Base-by-base conservation (phyloP, 1,139 yeast species). In the Candida dubliniensis region DNA sequence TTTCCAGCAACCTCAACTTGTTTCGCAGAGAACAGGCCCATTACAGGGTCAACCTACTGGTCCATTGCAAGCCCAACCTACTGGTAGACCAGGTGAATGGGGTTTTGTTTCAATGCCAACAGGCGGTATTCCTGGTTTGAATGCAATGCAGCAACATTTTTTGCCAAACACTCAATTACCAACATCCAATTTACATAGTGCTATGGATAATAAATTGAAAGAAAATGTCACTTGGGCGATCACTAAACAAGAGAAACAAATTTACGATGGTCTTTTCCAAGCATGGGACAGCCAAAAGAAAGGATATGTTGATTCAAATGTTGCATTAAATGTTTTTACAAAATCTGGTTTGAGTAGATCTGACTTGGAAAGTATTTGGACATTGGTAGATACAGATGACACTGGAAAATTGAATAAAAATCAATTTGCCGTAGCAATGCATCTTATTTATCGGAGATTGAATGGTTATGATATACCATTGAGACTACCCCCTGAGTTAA, bases 351-450 rank as follows among this genome's bases (percentile, higher is more conserved):
- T 93, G 52, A 76, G 83, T 46, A 81, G 97, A 63, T 77, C 82
- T 8, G 97, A 91, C 55, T 75, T 93, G 50, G 98, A 91, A 62
- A 75, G 83, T 32, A 88, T 93, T 50, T 93, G 99, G 99, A 89
- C 86, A 44, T 70, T 86, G 51, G 79, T 86, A 31, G 91, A 87
- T 58, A 72, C 80, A 15, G 81, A 82, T 44, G 84, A 85, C 57
- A 76, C 82, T 46, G 90, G 93, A 1, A 83, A 80, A 59, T 73
- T 86, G 53, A 85, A 84, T 59, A 82, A 80, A 56, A 91, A 86
- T 61, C 90, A 85, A 56, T 86, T 86, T 66, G 84, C 90, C 0
- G 84, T 85, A 38, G 93, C 93, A 18, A 86, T 86, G 95, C 91
- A 86, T 66, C 68, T 86, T 51, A 87, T 86, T 31, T 86, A 86